Percentiles rank a stretch among this genome's conserved stretches.
Evolutionary conservation across 305 asterid genomes (phyloP).

Genomic region (Solanum hybrid): DNA sequence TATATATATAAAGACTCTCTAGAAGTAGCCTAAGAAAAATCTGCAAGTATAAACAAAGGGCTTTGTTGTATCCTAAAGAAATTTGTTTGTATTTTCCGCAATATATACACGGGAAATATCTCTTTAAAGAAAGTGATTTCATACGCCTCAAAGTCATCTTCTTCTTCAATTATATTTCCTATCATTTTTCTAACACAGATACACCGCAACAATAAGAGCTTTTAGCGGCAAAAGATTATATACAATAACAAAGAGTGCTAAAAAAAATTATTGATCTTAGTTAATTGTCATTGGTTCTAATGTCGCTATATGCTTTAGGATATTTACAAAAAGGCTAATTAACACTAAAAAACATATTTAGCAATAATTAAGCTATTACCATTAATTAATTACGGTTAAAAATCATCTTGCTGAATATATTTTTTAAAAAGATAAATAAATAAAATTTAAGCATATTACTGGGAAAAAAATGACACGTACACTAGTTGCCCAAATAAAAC

Average conservation of each 20-base stretch:
- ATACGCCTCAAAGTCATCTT: neutral
- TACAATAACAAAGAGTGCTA: fast-evolving
- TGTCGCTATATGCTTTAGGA: fast-evolving
- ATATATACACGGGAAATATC: too few species aligned
- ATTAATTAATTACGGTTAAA: too few species aligned
- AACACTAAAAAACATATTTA: too few species aligned
- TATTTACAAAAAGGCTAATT: too few species aligned
- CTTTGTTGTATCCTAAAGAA: neutral
- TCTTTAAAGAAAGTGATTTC: too few species aligned
- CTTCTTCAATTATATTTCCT: neutral
- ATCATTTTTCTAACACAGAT: too few species aligned
- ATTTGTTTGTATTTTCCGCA: neutral
- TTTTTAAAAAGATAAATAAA: too few species aligned
- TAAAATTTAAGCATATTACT: neutral
- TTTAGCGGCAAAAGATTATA: too few species aligned
- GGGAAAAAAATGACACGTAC: neutral
- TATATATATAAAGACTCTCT: too few species aligned
- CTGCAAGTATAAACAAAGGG: neutral
- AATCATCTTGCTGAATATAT: neutral
- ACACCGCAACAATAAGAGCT: neutral
- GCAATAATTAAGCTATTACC: fast-evolving
- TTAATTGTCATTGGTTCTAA: neutral
- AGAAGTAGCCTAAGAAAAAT: neutral
- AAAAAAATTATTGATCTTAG: too few species aligned
- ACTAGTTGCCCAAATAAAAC: neutral